Evolutionary conservation across 2,329 filamentous ascomycete species (phyloP), one percentile per base, ranked within the genome.

Genomic region (Alternaria burnsii): DNA sequence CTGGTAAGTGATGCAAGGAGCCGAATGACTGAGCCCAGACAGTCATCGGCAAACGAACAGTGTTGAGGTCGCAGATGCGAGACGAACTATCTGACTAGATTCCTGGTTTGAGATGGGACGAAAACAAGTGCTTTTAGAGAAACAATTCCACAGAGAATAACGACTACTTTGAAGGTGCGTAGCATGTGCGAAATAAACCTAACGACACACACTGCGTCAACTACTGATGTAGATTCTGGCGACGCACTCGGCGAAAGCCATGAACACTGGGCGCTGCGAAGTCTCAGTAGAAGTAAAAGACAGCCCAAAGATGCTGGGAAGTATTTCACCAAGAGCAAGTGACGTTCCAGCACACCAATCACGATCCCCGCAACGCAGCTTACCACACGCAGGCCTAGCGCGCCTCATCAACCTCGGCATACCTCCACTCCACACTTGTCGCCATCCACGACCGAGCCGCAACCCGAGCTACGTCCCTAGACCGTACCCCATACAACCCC

Each of bases 321-420:
- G 22, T 24, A n/a, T n/a, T 12, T 16, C 11, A 42, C 1, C 4
- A 50, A 11, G 14, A 1, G 34, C 24, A 3, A 50, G 24, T 26
- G 46, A 26, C 46, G 46, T 36, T 10, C 22, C 46, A 57, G 20
- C 28, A 55, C 40, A 28, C 57, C 57, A 59, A 59, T 59, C 57
- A 51, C 52, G 12, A 51, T 16, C n/a, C 40, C 40, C 30, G 40
- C 44, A 47, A 56, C 52, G 20, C 44, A 20, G 40, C 34, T 50
- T 53, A 36, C 40, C 44, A 26, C 14, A 28, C 18, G 20, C 43
- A 47, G 26, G 34, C 9, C 8, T 47, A 41, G 42, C 57, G 38
- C n/a, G n/a, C 18, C 10, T 38, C 46, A 47, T 54, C 28, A 59
- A 55, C 57, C 57, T 59, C 52, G 57, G 57, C 52, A 59, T 46